These are phyloP conservation scores for Fonsecaea pedrosoi DNA, from an alignment of 2,329 filamentous ascomycete genomes.

Conservation along the genomic window DNA sequence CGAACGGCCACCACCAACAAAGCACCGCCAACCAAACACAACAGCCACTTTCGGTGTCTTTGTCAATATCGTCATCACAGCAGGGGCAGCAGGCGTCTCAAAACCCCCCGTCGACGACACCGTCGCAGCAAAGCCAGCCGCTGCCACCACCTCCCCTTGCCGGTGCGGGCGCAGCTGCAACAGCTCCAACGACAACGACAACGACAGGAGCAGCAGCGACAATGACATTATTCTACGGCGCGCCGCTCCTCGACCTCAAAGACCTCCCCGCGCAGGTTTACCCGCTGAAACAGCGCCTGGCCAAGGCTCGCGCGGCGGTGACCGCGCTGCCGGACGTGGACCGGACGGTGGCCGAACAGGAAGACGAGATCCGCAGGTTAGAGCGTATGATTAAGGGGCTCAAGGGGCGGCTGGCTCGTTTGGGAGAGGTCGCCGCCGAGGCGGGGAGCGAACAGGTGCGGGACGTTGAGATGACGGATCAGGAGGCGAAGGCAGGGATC, in stretches of 20 bases:
- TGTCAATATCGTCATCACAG: conserved; percentile 33
- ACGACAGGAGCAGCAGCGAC: neutral
- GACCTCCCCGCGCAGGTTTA: conserved; percentile 81
- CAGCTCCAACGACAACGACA: conserved; percentile 26
- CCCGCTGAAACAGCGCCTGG: conserved; percentile 80
- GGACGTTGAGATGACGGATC: conserved; percentile 13
- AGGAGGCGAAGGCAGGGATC: too few relatives aligned
- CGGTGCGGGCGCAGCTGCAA: conserved; percentile 26
- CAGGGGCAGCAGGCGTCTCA: conserved; percentile 22
- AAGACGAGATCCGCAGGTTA: conserved; percentile 52
- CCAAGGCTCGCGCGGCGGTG: conserved; percentile 69
- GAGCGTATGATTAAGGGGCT: conserved; percentile 50
- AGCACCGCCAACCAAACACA: conserved; percentile 12
- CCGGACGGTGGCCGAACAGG: conserved; percentile 53
- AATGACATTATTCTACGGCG: neutral
- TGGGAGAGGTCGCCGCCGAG: conserved; percentile 45
- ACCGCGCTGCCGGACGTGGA: conserved; percentile 53
- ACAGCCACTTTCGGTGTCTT: conserved; percentile 33
- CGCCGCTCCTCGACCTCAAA: conserved; percentile 65
- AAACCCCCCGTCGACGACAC: conserved; percentile 41
- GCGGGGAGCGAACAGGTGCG: neutral
- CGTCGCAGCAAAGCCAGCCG: conserved; percentile 44
- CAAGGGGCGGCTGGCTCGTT: conserved; percentile 49
- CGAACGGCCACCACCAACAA: conserved; percentile 37
- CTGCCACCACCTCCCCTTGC: conserved; percentile 36